Percentiles rank a stretch among this genome's conserved stretches.
phyloP scores from a whole-genome alignment of 169 alveolate genomes.

The Cryptosporidium parvum region DNA sequence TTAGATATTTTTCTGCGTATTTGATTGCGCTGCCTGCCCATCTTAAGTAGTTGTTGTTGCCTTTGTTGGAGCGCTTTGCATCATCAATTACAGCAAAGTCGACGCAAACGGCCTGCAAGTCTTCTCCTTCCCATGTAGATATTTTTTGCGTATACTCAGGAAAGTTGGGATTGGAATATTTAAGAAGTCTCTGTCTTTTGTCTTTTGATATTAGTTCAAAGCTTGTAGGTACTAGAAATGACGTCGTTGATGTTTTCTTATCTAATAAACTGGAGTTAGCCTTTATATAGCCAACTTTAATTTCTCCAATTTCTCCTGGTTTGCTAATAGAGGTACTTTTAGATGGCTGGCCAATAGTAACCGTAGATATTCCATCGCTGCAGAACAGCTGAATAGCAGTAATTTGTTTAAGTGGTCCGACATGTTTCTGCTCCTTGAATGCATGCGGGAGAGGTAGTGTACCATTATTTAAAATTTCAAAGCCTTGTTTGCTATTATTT shows the following conservation, averaged over 20 bases:
- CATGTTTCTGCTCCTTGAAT: constrained; percentile 40
- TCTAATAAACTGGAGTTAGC: constrained; percentile 11
- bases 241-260: background rate
- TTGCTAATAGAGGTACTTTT: constrained; percentile 32
- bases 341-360: constrained; percentile 66
- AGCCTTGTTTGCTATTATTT: constrained; percentile 6
- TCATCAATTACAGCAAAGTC: constrained; percentile 47
- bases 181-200: constrained; percentile 14
- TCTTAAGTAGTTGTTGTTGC: background rate
- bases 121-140: constrained; percentile 56
- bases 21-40: constrained; percentile 50
- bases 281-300: constrained; percentile 47
- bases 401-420: constrained; percentile 66
- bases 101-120: constrained; percentile 45
- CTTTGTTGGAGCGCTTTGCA: background rate
- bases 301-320: constrained; percentile 60
- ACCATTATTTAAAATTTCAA: constrained; percentile 43
- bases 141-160: constrained; percentile 39
- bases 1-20: constrained; percentile 27
- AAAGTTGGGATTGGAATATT: constrained; percentile 45
- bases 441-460: constrained; percentile 42
- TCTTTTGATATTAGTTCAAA: constrained; percentile 23
- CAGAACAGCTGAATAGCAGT: constrained; percentile 42
- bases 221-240: constrained; percentile 47
- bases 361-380: constrained; percentile 69